Evolutionary conservation across 257 asterid species (phyloP).

Genomic region (Primulina tabacum): DNA sequence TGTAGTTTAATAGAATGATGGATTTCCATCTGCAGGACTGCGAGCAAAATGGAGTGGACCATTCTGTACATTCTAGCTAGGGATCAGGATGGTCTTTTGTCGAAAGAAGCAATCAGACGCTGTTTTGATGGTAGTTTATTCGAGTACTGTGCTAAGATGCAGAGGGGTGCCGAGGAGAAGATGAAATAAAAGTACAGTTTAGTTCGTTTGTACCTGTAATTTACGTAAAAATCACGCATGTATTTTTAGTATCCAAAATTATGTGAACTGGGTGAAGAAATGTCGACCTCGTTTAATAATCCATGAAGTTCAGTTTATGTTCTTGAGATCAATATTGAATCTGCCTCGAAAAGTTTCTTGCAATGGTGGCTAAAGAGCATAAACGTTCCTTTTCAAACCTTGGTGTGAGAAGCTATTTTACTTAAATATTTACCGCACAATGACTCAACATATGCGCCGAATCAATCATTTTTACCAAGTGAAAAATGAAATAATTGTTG

Average conservation of each 20-base stretch:
- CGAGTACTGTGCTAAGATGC: conserved; percentile 70
- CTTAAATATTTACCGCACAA: too few species aligned
- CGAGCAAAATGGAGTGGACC: conserved; percentile 64
- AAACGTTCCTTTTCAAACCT: too few species aligned
- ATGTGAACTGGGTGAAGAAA: neutral
- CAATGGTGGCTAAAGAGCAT: too few species aligned
- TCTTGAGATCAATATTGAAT: neutral
- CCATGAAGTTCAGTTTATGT: neutral
- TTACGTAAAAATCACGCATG: neutral
- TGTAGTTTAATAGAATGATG: neutral
- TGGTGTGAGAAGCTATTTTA: too few species aligned
- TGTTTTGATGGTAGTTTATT: conserved; percentile 85
- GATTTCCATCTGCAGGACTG: conserved; percentile 40
- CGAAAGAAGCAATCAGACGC: conserved; percentile 81
- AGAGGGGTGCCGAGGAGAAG: conserved; percentile 38
- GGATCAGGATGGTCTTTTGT: conserved; percentile 70
- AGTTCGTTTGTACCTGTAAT: neutral
- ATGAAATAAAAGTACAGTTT: conserved; percentile 26
- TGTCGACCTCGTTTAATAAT: too few species aligned
- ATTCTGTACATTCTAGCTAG: conserved; percentile 58
- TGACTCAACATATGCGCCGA: too few species aligned
- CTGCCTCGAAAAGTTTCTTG: neutral
- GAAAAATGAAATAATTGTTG: too few species aligned
- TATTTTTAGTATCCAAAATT: neutral
- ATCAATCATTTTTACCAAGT: too few species aligned